Evolutionary conservation across 148 eudicot genomes (phyloP).

Genomic region (Camellia lanceoleosa): DNA sequence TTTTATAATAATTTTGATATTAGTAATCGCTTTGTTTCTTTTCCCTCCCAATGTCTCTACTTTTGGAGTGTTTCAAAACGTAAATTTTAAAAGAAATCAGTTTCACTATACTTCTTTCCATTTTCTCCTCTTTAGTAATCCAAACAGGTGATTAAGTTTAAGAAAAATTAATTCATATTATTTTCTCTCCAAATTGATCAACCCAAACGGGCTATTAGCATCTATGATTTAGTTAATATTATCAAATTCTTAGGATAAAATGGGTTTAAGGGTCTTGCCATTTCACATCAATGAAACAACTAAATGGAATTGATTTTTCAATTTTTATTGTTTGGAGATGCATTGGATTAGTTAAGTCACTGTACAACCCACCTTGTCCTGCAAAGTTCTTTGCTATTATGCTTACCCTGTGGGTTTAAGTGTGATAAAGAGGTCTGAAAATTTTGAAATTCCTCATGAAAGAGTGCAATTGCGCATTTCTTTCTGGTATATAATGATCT

Average conservation of each 20-base stretch:
- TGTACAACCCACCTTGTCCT: neutral
- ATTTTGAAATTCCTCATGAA: neutral
- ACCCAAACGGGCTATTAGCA: no score
- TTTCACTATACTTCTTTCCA: no score
- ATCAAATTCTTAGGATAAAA: neutral
- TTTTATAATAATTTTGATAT: no score
- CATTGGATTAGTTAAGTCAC: neutral
- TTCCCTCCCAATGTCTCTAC: no score
- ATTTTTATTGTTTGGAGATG: neutral
- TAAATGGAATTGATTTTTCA: neutral
- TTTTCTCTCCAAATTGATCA: no score
- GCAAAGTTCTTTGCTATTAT: neutral
- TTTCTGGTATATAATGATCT: neutral
- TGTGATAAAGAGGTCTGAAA: neutral
- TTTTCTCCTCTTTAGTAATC: no score
- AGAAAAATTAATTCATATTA: no score
- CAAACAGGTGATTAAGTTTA: no score
- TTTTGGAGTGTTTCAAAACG: no score
- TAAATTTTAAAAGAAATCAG: no score
- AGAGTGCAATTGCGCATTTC: neutral
- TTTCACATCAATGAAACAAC: neutral
- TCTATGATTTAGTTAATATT: neutral
- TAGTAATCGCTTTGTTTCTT: no score
- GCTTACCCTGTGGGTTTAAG: no score
- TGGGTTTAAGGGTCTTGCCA: neutral